phyloP scores from a whole-genome alignment of 257 asterid genomes.

The Solanum dulcamara region DNA sequence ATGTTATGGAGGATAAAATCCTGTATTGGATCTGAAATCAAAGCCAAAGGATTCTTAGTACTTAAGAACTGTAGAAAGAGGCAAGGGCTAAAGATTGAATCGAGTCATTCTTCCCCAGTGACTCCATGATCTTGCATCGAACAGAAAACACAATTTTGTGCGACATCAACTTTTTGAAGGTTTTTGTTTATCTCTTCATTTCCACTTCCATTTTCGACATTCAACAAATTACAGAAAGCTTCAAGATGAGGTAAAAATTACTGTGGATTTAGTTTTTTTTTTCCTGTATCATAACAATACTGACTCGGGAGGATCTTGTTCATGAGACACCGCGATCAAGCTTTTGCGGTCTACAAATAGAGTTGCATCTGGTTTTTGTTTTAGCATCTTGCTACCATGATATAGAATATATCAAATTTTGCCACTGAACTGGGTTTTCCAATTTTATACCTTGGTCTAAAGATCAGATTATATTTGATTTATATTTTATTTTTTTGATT shows the following conservation, averaged over 20 bases:
- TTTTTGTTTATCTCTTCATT: background rate
- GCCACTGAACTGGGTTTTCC: background rate
- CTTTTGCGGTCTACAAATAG: background rate
- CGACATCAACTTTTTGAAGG: background rate
- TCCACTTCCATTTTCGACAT: background rate
- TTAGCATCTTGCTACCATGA: background rate
- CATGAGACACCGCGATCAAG: background rate
- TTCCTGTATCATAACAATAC: background rate
- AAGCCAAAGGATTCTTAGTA: background rate
- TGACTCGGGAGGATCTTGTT: background rate
- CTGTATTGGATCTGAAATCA: constrained; percentile 15
- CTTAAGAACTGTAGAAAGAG: background rate
- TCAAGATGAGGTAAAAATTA: background rate
- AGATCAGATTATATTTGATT: background rate
- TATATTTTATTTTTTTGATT: background rate
- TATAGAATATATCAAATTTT: background rate
- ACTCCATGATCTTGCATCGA: background rate
- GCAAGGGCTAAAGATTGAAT: background rate
- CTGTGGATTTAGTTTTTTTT: background rate
- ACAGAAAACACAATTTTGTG: background rate
- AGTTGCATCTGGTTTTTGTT: background rate
- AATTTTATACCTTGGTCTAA: background rate
- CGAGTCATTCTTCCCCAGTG: background rate
- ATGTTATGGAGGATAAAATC: constrained; percentile 21
- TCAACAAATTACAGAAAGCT: background rate